These are phyloP conservation scores for Aspergillus taichungensis DNA, from an alignment of 495 filamentous ascomycete genomes.

Conservation along the genomic window DNA sequence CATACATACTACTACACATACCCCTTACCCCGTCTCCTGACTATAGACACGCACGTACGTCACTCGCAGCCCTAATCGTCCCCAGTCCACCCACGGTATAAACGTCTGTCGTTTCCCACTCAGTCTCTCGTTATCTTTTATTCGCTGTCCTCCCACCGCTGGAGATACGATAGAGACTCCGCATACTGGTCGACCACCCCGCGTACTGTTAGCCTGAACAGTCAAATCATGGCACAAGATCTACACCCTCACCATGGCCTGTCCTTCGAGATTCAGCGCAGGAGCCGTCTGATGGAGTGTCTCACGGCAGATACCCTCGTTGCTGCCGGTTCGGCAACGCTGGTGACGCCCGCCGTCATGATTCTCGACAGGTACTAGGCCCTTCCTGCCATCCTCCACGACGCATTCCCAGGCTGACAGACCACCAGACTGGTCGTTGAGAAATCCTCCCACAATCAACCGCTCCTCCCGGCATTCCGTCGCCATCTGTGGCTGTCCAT, in stretches of 20 bases:
- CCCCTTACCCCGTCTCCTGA: too few species aligned
- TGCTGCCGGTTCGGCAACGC: conserved; percentile 30
- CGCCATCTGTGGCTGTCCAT: conserved; percentile 53
- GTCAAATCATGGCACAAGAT: conserved; percentile 8
- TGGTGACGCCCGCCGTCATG: conserved; percentile 33
- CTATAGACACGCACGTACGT: too few species aligned
- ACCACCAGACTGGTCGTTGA: conserved; percentile 55
- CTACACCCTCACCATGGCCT: conserved; percentile 13
- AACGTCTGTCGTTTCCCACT: too few species aligned
- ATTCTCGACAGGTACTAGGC: conserved; percentile 29
- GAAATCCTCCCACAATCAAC: conserved; percentile 69
- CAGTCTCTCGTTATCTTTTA: too few species aligned
- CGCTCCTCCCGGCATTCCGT: conserved; percentile 55
- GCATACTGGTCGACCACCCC: too few species aligned
- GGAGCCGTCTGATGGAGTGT: conserved; percentile 24
- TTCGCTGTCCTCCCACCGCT: too few species aligned
- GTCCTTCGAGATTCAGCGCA: conserved; percentile 17
- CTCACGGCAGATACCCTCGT: conserved; percentile 25
- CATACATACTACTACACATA: too few species aligned
- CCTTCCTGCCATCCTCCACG: neutral
- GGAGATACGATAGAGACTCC: too few species aligned
- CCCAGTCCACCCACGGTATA: too few species aligned
- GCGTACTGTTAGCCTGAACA: too few species aligned
- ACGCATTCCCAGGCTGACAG: conserved; percentile 4
- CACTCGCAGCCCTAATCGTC: too few species aligned